A percentile compares a stretch with the other conserved stretches of the same genome.
Conservation (phyloP, 108 stramenopile genomes). For the Ochromonas danica region DNA sequence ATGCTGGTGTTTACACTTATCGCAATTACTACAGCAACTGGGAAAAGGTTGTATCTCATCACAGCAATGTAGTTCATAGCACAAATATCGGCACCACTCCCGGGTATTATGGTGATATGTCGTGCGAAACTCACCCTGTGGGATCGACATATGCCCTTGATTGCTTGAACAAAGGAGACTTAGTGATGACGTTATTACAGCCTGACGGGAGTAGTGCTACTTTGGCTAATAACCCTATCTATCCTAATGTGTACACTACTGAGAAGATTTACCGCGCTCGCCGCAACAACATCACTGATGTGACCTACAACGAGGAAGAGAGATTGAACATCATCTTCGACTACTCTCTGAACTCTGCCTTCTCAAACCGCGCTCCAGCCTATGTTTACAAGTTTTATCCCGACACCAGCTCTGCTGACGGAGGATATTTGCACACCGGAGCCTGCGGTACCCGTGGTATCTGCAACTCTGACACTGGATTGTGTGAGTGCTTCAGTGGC, state of each 20-base stretch:
- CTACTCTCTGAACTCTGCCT: neutral
- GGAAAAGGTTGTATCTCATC: neutral
- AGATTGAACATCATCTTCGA: neutral
- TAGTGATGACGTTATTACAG: neutral
- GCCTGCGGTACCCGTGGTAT: slow-evolving; percentile 1
- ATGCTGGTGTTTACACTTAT: neutral
- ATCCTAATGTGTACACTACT: slow-evolving; percentile 8
- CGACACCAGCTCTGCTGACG: neutral
- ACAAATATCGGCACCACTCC: neutral
- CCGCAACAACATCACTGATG: slow-evolving; percentile 3
- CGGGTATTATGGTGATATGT: neutral
- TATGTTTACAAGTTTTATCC: slow-evolving; percentile 31
- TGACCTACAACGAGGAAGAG: neutral
- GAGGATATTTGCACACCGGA: neutral
- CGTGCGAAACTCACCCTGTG: neutral
- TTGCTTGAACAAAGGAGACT: slow-evolving; percentile 24
- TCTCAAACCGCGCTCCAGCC: neutral
- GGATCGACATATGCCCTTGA: neutral
- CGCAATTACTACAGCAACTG: neutral
- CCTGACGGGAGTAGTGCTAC: neutral
- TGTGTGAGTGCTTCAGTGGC: slow-evolving; percentile 28
- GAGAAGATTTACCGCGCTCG: neutral
- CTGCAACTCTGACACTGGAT: slow-evolving; percentile 20
- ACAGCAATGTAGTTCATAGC: neutral
- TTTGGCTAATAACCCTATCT: neutral